A percentile compares a stretch with the other conserved stretches of the same genome.
Evolutionary conservation across 148 eudicot species (phyloP).

Genomic region (Persicaria maculosa): DNA sequence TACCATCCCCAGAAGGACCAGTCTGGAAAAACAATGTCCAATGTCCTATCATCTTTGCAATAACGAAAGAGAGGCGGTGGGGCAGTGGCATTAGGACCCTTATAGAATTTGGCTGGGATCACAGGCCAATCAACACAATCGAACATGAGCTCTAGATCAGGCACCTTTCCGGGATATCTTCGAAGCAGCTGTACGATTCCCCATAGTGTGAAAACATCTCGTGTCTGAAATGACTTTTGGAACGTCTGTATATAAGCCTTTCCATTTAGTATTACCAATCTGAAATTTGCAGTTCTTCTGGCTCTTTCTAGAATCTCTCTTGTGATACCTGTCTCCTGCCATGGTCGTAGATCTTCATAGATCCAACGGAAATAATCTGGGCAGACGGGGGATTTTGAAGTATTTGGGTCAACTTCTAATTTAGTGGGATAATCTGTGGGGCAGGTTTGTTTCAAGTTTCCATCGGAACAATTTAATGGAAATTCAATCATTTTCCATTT

Average conservation of each 20-base stretch:
- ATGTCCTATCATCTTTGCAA: slow-evolving; percentile 50
- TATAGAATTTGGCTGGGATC: slow-evolving; percentile 15
- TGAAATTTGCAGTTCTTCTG: slow-evolving; percentile 41
- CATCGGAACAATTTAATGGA: slow-evolving; percentile 43
- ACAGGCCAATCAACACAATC: slow-evolving; percentile 75
- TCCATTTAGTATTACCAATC: slow-evolving; percentile 53
- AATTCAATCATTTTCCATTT: slow-evolving; percentile 25
- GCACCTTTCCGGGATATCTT: slow-evolving; percentile 71
- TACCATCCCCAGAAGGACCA: slow-evolving; percentile 99
- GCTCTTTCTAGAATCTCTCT: slow-evolving; percentile 52
- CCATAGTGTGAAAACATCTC: slow-evolving; percentile 71
- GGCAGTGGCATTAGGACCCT: slow-evolving; percentile 26
- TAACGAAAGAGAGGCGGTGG: slow-evolving; percentile 79
- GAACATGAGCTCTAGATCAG: slow-evolving; percentile 85
- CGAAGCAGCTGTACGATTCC: slow-evolving; percentile 66
- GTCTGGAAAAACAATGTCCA: slow-evolving; percentile 81
- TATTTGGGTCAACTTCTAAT: slow-evolving; percentile 25
- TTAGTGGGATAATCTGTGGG: slow-evolving; percentile 48
- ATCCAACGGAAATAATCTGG: slow-evolving; percentile 85
- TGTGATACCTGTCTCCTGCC: slow-evolving; percentile 61
- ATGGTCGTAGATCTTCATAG: slow-evolving; percentile 70
- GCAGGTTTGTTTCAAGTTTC: slow-evolving; percentile 41
- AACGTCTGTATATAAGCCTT: slow-evolving; percentile 53
- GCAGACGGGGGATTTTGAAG: slow-evolving; percentile 36
- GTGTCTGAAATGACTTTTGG: slow-evolving; percentile 38